A percentile compares a stretch with the other conserved stretches of the same genome.
Conservation (phyloP, 2,329 filamentous ascomycete genomes). For the Aureobasidium leucospermi region DNA sequence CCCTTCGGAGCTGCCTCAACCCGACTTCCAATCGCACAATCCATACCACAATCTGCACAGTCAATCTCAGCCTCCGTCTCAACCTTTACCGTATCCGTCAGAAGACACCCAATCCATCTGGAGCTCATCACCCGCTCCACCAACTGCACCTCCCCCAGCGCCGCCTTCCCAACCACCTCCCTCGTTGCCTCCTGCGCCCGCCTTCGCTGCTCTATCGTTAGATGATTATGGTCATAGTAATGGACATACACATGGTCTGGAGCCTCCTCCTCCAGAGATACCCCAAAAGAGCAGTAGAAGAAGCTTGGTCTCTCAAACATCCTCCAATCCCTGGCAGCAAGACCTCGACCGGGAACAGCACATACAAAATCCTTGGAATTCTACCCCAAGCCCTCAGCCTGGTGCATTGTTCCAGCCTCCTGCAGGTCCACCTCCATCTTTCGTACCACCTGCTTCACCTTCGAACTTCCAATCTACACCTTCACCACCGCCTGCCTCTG, state of each 20-base stretch:
- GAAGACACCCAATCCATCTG: conserved; percentile 34
- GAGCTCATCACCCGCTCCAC: conserved; percentile 25
- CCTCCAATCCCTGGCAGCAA: conserved; percentile 15
- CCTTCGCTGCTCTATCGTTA: conserved; percentile 32
- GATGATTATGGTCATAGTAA: conserved; percentile 18
- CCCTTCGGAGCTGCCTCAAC: background rate
- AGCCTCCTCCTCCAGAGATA: background rate
- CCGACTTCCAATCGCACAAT: conserved; percentile 35
- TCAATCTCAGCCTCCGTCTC: conserved; percentile 30
- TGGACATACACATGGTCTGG: background rate
- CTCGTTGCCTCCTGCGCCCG: conserved; percentile 33
- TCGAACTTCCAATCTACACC: background rate
- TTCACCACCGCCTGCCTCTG: background rate
- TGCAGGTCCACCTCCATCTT: background rate
- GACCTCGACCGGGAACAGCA: conserved; percentile 22
- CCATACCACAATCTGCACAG: conserved; percentile 32
- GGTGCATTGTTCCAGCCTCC: background rate
- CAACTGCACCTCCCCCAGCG: conserved; percentile 19
- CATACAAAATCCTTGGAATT: background rate
- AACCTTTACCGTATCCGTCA: conserved; percentile 25
- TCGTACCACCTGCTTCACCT: background rate
- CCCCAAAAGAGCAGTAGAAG: conserved; percentile 10
- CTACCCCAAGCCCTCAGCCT: background rate
- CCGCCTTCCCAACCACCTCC: conserved; percentile 31
- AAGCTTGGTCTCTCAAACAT: conserved; percentile 3